Percentiles rank a stretch among this genome's conserved stretches.
These are phyloP conservation scores for Stereum hirsutum DNA, from an alignment of 1,284 basidiomycete genomes.

Conservation along the genomic window DNA sequence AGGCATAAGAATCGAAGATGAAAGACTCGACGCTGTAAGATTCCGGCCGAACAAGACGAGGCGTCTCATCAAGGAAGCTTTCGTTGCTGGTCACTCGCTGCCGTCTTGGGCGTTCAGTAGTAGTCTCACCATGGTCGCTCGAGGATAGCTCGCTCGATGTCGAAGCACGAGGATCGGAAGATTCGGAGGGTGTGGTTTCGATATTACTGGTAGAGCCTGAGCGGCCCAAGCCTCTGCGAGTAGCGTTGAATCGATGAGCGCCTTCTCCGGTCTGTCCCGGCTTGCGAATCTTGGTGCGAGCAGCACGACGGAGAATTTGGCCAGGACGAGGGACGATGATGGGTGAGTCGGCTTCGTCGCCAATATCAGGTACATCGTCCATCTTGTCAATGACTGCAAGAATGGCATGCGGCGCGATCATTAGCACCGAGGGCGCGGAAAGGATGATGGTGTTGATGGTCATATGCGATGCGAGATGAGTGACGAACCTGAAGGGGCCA, in stretches of 20 bases:
- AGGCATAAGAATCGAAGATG: slow-evolving; percentile 79
- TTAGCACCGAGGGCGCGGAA: slow-evolving; percentile 1
- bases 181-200: slow-evolving; percentile 30
- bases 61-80: slow-evolving; percentile 14
- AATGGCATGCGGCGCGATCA: slow-evolving; percentile 4
- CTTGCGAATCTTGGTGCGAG: slow-evolving; percentile 94
- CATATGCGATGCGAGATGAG: slow-evolving; percentile 6
- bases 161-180: too few relatives aligned
- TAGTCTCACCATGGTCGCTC: slow-evolving; percentile 54
- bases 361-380: slow-evolving; percentile 55
- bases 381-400: slow-evolving; percentile 56
- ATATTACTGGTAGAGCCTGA: slow-evolving; percentile 16
- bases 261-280: slow-evolving; percentile 68
- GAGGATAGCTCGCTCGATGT: slow-evolving; percentile 59
- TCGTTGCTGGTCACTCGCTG: slow-evolving; percentile 16
- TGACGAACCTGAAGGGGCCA: slow-evolving; percentile 68
- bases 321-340: slow-evolving; percentile 86
- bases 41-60: slow-evolving; percentile 38
- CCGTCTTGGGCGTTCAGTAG: slow-evolving; percentile 18
- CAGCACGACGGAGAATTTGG: slow-evolving; percentile 84
- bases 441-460: slow-evolving; percentile 1
- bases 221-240: slow-evolving; percentile 34
- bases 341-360: slow-evolving; percentile 79
- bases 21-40: slow-evolving; percentile 71
- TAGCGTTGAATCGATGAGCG: slow-evolving; percentile 69